phyloP scores from a whole-genome alignment of 352 stramenopile species.

The Globisporangium recalcitrans region DNA sequence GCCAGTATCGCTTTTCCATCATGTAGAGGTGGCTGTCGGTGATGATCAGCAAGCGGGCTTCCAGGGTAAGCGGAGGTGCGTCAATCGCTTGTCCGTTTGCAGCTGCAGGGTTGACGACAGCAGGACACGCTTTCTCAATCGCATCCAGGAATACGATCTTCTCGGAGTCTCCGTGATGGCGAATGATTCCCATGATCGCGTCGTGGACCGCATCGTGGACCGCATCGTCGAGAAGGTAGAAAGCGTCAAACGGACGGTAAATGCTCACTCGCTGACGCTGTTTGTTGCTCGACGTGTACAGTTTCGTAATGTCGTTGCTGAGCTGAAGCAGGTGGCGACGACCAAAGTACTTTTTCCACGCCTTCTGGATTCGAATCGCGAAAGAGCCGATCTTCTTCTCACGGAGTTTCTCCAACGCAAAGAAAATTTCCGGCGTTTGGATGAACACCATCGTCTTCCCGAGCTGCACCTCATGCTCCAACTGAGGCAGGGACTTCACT shows the following conservation, averaged over 20 bases:
- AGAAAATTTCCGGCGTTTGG: constrained; percentile 86
- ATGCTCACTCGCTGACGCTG: constrained; percentile 83
- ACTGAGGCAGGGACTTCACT: constrained; percentile 55
- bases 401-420: constrained; percentile 83
- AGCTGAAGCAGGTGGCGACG: constrained; percentile 80
- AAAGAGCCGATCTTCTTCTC: constrained; percentile 78
- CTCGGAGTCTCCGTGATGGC: constrained; percentile 70
- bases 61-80: constrained; percentile 30
- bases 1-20: constrained; percentile 69
- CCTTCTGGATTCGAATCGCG: constrained; percentile 74
- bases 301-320: constrained; percentile 80
- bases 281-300: constrained; percentile 78
- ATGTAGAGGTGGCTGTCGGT: constrained; percentile 73
- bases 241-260: constrained; percentile 80
- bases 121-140: constrained; percentile 54
- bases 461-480: constrained; percentile 83
- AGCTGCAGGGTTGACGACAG: constrained; percentile 11
- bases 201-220: constrained; percentile 59
- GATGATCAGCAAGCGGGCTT: constrained; percentile 54
- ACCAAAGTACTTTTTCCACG: constrained; percentile 77
- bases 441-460: constrained; percentile 92
- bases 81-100: constrained; percentile 16
- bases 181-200: constrained; percentile 60
- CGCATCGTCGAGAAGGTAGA: constrained; percentile 68
- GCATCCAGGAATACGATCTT: constrained; percentile 82